phyloP scores from a whole-genome alignment of 202 grass and related monocot genomes.

The Elaeis oleifera region DNA sequence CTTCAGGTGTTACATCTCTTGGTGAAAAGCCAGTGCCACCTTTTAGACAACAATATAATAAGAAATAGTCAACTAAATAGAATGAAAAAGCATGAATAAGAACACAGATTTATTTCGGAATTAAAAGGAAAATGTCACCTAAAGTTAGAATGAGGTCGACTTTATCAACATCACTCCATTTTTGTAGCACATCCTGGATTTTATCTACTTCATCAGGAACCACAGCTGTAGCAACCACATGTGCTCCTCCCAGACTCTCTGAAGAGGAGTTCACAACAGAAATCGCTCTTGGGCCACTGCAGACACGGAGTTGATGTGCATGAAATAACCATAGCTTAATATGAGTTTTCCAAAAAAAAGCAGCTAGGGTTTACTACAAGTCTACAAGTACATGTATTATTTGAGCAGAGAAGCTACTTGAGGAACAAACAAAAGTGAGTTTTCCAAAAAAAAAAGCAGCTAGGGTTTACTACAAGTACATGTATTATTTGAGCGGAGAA shows the following conservation, averaged over 20 bases:
- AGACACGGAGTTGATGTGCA: not conserved
- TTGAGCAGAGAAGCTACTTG: no score
- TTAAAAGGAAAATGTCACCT: constrained; percentile 39
- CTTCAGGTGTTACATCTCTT: constrained; percentile 84
- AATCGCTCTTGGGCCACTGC: constrained; percentile 79
- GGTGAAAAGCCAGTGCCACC: constrained; percentile 93
- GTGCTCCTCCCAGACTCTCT: constrained; percentile 73
- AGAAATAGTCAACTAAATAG: constrained; percentile 6
- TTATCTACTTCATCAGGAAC: constrained; percentile 85
- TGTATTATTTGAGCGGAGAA: no score
- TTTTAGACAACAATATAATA: constrained; percentile 21
- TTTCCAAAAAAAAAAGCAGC: no score
- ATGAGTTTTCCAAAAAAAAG: no score
- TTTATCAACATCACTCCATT: constrained; percentile 59
- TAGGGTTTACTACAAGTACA: no score
- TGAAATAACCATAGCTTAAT: no score
- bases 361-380: no score
- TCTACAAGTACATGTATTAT: no score
- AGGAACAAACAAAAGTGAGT: no score
- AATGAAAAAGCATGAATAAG: constrained; percentile 2
- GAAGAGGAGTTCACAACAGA: constrained; percentile 79
- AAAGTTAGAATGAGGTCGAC: constrained; percentile 83
- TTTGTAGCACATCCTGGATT: constrained; percentile 57
- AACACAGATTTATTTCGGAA: constrained; percentile 9
- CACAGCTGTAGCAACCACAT: constrained; percentile 67